A percentile compares a stretch with the other conserved stretches of the same genome.
These are phyloP conservation scores for Hysterium pulicare DNA, from an alignment of 2,329 filamentous ascomycete species.

Conservation along the genomic window DNA sequence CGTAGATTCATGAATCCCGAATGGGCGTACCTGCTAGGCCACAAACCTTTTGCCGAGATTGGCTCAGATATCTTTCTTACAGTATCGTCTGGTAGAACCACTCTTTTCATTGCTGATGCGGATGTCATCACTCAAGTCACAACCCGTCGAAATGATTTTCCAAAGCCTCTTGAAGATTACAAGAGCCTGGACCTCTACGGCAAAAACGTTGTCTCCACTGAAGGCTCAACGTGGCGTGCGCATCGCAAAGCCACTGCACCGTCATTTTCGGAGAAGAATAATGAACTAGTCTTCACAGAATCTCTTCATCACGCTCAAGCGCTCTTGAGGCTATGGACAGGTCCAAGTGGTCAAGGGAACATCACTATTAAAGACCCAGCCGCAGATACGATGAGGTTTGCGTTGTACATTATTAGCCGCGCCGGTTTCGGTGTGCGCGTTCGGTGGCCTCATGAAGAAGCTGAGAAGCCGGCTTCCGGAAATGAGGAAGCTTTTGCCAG, in stretches of 20 bases:
- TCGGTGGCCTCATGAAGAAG: constrained; percentile 57
- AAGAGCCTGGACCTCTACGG: constrained; percentile 63
- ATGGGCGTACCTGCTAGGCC: constrained; percentile 56
- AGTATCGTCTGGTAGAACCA: constrained; percentile 56
- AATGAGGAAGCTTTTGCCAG: constrained; percentile 24
- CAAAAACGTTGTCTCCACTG: constrained; percentile 67
- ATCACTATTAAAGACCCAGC: constrained; percentile 56
- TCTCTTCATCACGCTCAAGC: constrained; percentile 57
- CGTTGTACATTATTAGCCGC: constrained; percentile 59
- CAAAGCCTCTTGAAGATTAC: constrained; percentile 63
- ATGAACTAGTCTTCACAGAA: constrained; percentile 63
- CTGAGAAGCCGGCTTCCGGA: constrained; percentile 29
- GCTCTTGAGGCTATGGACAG: constrained; percentile 30
- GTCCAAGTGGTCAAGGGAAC: constrained; percentile 20
- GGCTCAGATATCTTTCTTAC: constrained; percentile 62
- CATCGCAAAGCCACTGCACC: constrained; percentile 71
- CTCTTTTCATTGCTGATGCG: constrained; percentile 59
- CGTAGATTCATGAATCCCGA: constrained; percentile 56
- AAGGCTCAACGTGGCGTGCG: constrained; percentile 66
- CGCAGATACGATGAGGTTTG: constrained; percentile 63
- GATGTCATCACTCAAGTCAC: constrained; percentile 65
- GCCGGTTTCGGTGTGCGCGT: constrained; percentile 67
- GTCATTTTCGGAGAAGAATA: constrained; percentile 74
- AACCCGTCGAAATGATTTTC: constrained; percentile 65
- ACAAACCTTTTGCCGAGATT: constrained; percentile 56